A percentile compares a stretch with the other conserved stretches of the same genome.
These are phyloP conservation scores for Cystofilobasidium macerans DNA, from an alignment of 768 basidiomycete genomes.

Conservation along the genomic window DNA sequence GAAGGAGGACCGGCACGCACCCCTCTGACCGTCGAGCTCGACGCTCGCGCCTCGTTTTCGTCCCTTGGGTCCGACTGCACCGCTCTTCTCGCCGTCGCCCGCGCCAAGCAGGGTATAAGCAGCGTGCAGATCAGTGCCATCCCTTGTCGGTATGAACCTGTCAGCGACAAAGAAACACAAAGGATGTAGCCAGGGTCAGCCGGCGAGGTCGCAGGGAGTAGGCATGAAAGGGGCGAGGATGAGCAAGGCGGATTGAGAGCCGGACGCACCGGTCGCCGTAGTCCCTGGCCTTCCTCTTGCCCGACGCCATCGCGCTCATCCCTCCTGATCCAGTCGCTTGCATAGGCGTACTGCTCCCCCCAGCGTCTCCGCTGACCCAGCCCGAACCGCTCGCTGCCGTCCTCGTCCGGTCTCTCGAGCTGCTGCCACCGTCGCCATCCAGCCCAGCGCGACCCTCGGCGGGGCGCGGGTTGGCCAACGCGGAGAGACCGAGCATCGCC, in stretches of 20 bases:
- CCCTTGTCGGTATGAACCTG: conserved; percentile 54
- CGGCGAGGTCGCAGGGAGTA: neutral
- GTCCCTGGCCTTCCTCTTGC: conserved; percentile 35
- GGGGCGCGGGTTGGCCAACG: neutral
- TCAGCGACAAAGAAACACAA: neutral
- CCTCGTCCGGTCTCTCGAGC: neutral
- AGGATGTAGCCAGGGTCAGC: too few species aligned
- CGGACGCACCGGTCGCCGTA: conserved; percentile 39
- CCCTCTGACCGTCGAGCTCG: conserved; percentile 60
- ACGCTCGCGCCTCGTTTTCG: conserved; percentile 42
- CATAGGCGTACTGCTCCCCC: neutral
- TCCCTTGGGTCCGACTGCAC: conserved; percentile 50
- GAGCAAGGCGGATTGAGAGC: neutral
- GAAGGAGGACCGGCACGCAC: conserved; percentile 36
- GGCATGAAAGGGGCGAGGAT: neutral
- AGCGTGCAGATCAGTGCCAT: conserved; percentile 52
- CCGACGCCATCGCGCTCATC: conserved; percentile 14
- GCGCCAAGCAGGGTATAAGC: conserved; percentile 54
- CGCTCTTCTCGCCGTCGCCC: conserved; percentile 37
- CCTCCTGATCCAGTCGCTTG: neutral
- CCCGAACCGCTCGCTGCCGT: neutral
- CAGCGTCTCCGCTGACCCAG: neutral
- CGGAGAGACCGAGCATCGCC: neutral
- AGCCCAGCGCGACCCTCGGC: neutral
- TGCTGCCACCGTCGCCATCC: too few species aligned